phyloP scores from a whole-genome alignment of 1,139 yeast genomes.

The Yamadazyma dushanensis region DNA sequence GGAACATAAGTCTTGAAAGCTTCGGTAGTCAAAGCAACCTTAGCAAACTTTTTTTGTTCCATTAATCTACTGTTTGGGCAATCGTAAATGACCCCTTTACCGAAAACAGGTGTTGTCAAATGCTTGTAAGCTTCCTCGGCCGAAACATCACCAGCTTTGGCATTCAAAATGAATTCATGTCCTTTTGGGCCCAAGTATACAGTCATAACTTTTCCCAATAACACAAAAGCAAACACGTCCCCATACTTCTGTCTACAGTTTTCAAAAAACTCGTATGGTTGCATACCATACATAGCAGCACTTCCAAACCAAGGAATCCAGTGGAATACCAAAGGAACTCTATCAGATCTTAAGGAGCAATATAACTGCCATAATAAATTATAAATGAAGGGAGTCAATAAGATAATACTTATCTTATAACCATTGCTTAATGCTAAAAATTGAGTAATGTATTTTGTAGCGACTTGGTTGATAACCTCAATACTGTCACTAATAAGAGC shows the following conservation, averaged over 20 bases:
- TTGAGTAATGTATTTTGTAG: constrained; percentile 8
- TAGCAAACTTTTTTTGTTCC: constrained; percentile 98
- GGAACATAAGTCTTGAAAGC: constrained; percentile 88
- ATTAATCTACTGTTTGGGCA: constrained; percentile 90
- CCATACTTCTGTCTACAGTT: constrained; percentile 80
- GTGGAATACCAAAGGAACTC: constrained; percentile 88
- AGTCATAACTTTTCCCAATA: constrained; percentile 91
- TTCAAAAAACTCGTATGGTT: constrained; percentile 87
- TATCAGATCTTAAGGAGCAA: constrained; percentile 70
- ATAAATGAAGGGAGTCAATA: constrained; percentile 53
- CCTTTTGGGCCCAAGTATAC: constrained; percentile 97
- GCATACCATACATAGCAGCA: constrained; percentile 84
- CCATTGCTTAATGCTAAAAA: constrained; percentile 24
- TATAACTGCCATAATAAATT: constrained; percentile 70
- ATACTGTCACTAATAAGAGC: constrained; percentile 12
- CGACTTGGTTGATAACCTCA: constrained; percentile 19
- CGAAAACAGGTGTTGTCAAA: constrained; percentile 95
- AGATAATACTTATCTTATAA: constrained; percentile 38
- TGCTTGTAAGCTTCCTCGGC: constrained; percentile 97
- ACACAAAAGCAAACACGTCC: constrained; percentile 84
- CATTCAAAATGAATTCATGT: constrained; percentile 92
- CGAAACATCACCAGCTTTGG: constrained; percentile 83
- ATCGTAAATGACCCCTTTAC: constrained; percentile 95
- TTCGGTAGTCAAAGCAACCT: constrained; percentile 82
- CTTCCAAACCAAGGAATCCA: constrained; percentile 97